Evolutionary conservation across 371 early-diverging fungal species (phyloP).

Genomic region (Sporodiniella umbellata): DNA sequence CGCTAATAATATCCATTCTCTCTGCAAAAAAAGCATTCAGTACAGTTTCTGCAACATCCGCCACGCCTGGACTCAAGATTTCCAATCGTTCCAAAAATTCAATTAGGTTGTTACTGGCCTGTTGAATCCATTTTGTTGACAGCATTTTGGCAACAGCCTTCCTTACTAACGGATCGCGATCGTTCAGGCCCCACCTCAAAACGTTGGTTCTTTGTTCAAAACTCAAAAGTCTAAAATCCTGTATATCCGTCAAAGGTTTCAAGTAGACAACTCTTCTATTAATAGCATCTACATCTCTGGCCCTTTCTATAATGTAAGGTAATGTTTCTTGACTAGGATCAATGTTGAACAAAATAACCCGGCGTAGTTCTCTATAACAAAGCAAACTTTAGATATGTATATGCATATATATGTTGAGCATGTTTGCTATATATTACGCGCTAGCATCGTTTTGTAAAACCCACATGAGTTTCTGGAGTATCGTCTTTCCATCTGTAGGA

Average conservation of each 20-base stretch:
- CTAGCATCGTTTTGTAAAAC: conserved; percentile 73
- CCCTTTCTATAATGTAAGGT: conserved; percentile 69
- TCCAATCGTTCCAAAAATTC: conserved; percentile 83
- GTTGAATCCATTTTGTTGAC: conserved; percentile 72
- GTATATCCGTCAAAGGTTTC: conserved; percentile 66
- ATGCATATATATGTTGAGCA: background rate
- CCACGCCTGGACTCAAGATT: conserved; percentile 67
- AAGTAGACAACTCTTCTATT: conserved; percentile 64
- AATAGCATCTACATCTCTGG: conserved; percentile 71
- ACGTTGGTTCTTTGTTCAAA: conserved; percentile 70
- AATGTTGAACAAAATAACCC: conserved; percentile 75
- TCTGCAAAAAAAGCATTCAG: conserved; percentile 65
- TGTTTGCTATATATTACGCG: conserved; percentile 50
- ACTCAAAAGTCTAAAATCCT: conserved; percentile 64
- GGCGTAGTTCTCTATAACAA: conserved; percentile 81
- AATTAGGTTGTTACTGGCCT: conserved; percentile 70
- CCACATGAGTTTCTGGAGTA: conserved; percentile 62
- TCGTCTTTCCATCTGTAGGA: conserved; percentile 53
- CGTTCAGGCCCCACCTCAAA: conserved; percentile 72
- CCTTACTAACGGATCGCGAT: conserved; percentile 71
- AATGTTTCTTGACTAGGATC: conserved; percentile 61
- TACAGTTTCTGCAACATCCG: conserved; percentile 67
- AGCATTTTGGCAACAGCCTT: conserved; percentile 75
- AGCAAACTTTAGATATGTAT: background rate
- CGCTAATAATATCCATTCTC: conserved; percentile 64